These are phyloP conservation scores for Fraxinus paxiana DNA, from an alignment of 305 asterid genomes.

Conservation along the genomic window DNA sequence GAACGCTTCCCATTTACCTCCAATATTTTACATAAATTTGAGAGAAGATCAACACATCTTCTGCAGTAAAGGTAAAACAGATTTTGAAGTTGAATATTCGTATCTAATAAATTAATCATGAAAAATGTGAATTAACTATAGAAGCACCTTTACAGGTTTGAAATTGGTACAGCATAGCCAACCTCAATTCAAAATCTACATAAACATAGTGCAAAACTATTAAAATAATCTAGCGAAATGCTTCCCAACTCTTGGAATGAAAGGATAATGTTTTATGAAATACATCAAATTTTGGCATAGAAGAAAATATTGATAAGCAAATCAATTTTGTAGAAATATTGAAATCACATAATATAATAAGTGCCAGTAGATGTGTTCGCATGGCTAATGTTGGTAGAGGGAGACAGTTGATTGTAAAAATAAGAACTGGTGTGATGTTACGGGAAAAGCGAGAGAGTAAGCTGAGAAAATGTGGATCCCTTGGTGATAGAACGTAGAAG, in stretches of 20 bases:
- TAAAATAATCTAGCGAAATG: not conserved
- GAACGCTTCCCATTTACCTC: not conserved
- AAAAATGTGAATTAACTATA: not conserved
- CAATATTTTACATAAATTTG: not conserved
- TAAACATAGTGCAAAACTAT: not conserved
- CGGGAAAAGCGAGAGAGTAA: not conserved
- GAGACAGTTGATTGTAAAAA: not conserved
- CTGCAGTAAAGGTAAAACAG: not conserved
- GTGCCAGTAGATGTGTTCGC: not conserved
- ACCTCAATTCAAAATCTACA: not conserved
- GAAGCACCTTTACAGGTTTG: not conserved
- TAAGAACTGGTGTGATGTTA: not conserved
- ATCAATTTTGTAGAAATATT: not conserved
- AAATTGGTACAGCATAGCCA: not conserved
- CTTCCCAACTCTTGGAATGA: not conserved
- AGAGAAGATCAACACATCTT: not conserved
- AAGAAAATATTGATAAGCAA: not conserved
- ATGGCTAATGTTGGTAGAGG: not conserved
- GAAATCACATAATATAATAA: not conserved
- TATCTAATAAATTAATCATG: not conserved
- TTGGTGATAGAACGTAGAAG: not conserved
- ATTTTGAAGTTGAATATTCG: not conserved
- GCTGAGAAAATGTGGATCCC: not conserved
- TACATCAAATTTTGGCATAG: not conserved
- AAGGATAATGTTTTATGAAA: not conserved